Evolutionary conservation across 2,329 filamentous ascomycete genomes (phyloP).

Genomic region (Diplodia scrobiculata): DNA sequence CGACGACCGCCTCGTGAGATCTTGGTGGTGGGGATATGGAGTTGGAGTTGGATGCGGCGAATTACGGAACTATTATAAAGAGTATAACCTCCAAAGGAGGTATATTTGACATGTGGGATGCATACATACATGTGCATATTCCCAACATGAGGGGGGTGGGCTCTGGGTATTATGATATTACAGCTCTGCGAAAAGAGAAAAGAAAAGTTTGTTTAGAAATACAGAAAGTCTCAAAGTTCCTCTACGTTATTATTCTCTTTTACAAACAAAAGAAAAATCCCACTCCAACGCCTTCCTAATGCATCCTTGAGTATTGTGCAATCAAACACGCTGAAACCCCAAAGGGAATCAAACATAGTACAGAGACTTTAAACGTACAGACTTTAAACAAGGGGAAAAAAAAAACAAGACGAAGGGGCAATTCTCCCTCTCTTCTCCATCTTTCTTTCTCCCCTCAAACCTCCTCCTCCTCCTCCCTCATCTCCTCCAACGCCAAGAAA

Average conservation of each 20-base stretch:
- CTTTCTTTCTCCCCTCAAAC: background rate
- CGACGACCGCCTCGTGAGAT: background rate
- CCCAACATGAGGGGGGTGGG: background rate
- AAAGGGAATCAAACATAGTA: too few species aligned
- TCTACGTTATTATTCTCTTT: background rate
- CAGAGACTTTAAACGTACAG: too few species aligned
- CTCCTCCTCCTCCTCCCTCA: background rate
- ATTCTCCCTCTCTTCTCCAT: too few species aligned
- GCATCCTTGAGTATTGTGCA: background rate
- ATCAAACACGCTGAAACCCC: too few species aligned
- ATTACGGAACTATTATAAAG: background rate
- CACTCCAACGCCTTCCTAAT: background rate
- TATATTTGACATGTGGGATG: background rate
- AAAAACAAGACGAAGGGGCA: too few species aligned
- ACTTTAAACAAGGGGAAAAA: too few species aligned
- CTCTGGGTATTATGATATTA: slow-evolving; percentile 9
- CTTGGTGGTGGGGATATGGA: background rate
- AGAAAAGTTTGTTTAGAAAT: background rate
- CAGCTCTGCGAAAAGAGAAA: background rate
- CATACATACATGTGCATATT: too few species aligned
- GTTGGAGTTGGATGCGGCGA: too few species aligned
- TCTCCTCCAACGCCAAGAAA: slow-evolving; percentile 22
- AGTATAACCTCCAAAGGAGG: background rate
- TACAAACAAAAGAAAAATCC: too few species aligned
- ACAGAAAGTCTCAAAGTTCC: background rate